Evolutionary conservation across 192 early-diverging fungal genomes (phyloP).

Genomic region (Linnemannia hyalina): DNA sequence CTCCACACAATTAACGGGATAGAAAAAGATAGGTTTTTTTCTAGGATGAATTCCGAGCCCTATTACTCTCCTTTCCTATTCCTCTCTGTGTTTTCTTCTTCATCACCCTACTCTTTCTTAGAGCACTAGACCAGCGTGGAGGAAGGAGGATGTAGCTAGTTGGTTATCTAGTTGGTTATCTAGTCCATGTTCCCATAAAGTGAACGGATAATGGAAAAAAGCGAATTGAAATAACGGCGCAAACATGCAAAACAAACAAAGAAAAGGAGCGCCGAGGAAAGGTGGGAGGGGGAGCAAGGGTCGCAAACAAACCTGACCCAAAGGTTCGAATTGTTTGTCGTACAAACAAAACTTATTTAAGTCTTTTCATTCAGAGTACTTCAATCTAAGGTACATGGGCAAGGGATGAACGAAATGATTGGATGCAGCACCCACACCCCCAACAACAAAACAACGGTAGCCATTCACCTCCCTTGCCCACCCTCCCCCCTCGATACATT

Average conservation of each 20-base stretch:
- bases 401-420: background rate
- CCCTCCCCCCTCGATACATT: background rate
- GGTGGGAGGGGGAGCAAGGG: background rate
- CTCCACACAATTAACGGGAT: background rate
- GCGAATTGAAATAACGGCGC: background rate
- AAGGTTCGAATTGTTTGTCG: background rate
- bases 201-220: constrained; percentile 1
- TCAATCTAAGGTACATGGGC: background rate
- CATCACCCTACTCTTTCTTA: background rate
- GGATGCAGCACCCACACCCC: background rate
- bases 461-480: background rate
- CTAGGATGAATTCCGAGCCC: background rate
- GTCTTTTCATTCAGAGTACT: background rate
- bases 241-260: background rate
- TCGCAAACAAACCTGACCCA: background rate
- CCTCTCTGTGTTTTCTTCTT: background rate
- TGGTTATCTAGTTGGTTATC: background rate
- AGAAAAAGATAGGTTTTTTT: background rate
- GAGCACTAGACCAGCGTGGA: background rate
- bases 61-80: background rate
- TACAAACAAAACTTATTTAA: background rate
- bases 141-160: background rate
- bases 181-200: constrained; percentile 2
- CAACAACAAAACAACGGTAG: background rate
- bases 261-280: background rate